These are phyloP conservation scores for Voacanga thouarsii DNA, from an alignment of 257 asterid genomes.

Conservation along the genomic window DNA sequence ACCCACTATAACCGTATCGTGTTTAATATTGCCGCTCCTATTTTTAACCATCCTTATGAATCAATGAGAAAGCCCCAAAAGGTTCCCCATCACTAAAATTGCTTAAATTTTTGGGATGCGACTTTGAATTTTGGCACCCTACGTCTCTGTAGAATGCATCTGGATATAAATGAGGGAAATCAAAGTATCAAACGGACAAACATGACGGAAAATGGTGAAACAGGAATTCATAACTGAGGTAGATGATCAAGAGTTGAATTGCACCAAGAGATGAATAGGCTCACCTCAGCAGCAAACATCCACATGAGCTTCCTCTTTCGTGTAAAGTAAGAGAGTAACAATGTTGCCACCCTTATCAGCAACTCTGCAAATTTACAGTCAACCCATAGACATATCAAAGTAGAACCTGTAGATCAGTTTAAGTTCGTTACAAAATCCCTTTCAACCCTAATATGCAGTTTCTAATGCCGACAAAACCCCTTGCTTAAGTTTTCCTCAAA, in stretches of 20 bases:
- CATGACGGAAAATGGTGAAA: not conserved
- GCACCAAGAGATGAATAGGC: not conserved
- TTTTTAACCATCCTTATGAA: conserved; percentile 8
- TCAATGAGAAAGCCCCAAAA: conserved; percentile 2
- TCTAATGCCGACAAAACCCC: conserved; percentile 24
- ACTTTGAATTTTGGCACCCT: not conserved
- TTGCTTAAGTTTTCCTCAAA: conserved; percentile 44
- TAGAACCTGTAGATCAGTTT: conserved; percentile 23
- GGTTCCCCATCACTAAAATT: not conserved
- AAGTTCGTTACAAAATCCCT: conserved; percentile 41
- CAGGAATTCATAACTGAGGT: not conserved
- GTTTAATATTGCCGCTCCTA: no score
- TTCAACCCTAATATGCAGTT: conserved; percentile 27
- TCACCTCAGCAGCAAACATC: not conserved
- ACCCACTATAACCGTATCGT: no score
- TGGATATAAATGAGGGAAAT: not conserved
- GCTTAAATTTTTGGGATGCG: conserved; percentile 1
- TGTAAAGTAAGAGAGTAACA: conserved; percentile 13
- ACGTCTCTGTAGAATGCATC: not conserved
- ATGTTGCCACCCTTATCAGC: conserved; percentile 13
- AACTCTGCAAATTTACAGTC: conserved; percentile 16
- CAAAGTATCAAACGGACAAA: not conserved
- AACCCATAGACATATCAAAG: conserved; percentile 12
- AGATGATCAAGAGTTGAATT: conserved; percentile 1
- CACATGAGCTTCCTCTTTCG: not conserved